Percentiles rank a stretch among this genome's conserved stretches.
phyloP scores from a whole-genome alignment of 129 eudicot species.

The Deinandra increscens region DNA sequence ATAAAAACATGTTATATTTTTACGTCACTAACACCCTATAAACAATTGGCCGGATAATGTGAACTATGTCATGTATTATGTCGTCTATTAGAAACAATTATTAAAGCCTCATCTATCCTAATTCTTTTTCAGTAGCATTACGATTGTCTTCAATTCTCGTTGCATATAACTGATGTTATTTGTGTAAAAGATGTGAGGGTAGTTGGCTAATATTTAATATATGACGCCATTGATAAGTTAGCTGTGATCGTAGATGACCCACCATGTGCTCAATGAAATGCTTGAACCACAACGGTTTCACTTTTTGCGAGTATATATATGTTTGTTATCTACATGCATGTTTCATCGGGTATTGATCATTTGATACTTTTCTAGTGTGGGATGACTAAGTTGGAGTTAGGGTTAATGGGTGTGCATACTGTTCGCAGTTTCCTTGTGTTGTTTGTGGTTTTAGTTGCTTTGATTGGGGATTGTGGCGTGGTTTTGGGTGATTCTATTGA shows the following conservation, averaged over 20 bases:
- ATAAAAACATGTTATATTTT: no score
- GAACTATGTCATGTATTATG: no score
- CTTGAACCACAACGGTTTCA: constrained; percentile 16
- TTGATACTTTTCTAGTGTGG: neutral
- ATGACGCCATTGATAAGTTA: constrained; percentile 22
- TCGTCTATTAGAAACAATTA: no score
- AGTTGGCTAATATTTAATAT: constrained; percentile 28
- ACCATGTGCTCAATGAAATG: constrained; percentile 36
- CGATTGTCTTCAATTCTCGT: neutral
- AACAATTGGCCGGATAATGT: no score
- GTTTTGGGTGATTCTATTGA: constrained; percentile 34
- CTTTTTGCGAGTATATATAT: constrained; percentile 35
- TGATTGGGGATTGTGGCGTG: constrained; percentile 16
- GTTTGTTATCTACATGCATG: constrained; percentile 35
- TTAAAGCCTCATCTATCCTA: neutral
- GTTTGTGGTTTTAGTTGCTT: constrained; percentile 32
- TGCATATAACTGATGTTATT: constrained; percentile 5
- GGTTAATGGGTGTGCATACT: constrained; percentile 32
- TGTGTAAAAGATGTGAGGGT: constrained; percentile 24
- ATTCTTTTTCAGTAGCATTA: neutral
- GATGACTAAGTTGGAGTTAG: constrained; percentile 8
- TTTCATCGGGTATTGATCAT: constrained; percentile 6
- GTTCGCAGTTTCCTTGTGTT: constrained; percentile 11
- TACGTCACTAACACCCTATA: no score
- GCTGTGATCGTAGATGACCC: constrained; percentile 34